A percentile compares a stretch with the other conserved stretches of the same genome.
phyloP scores from a whole-genome alignment of 306 rosid species.

The Rosa chinensis region DNA sequence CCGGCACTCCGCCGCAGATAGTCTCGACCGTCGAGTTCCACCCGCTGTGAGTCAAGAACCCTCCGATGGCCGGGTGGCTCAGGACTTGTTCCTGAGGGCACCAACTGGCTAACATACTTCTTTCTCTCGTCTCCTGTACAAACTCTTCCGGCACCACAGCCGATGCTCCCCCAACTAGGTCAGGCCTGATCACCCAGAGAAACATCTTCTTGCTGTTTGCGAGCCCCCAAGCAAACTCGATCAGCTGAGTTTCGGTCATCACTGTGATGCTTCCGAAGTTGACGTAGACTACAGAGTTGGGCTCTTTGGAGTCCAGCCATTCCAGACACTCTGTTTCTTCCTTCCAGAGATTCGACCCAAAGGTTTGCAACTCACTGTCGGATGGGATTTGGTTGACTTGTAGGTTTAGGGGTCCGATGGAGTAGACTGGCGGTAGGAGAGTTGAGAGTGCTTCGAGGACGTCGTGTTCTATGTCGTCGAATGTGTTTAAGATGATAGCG shows the following conservation, averaged over 20 bases:
- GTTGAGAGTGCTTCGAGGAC: constrained; percentile 36
- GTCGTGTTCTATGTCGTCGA: constrained; percentile 48
- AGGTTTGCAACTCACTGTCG: neutral
- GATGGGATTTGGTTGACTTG: constrained; percentile 25
- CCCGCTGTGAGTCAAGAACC: constrained; percentile 16
- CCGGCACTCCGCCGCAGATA: constrained; percentile 8
- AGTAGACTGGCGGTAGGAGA: constrained; percentile 44
- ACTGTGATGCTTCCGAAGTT: constrained; percentile 16
- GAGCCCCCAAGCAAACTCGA: constrained; percentile 18
- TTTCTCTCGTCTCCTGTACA: constrained; percentile 1
- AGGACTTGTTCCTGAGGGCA: constrained; percentile 18
- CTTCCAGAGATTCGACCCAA: constrained; percentile 66
- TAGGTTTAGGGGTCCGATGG: constrained; percentile 59
- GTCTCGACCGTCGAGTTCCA: constrained; percentile 12
- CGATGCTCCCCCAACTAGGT: constrained; percentile 6
- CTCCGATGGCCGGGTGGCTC: constrained; percentile 11
- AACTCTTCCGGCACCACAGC: constrained; percentile 19
- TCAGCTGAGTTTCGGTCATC: neutral
- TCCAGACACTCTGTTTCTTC: constrained; percentile 53
- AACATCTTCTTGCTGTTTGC: constrained; percentile 1
- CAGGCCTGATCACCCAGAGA: constrained; percentile 18
- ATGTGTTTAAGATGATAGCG: constrained; percentile 60
- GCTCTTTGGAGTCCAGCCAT: constrained; percentile 47
- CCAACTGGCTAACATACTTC: neutral
- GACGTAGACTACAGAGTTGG: constrained; percentile 2